Evolutionary conservation across 2,329 filamentous ascomycete species (phyloP).

Genomic region (Epichloe gansuensis): DNA sequence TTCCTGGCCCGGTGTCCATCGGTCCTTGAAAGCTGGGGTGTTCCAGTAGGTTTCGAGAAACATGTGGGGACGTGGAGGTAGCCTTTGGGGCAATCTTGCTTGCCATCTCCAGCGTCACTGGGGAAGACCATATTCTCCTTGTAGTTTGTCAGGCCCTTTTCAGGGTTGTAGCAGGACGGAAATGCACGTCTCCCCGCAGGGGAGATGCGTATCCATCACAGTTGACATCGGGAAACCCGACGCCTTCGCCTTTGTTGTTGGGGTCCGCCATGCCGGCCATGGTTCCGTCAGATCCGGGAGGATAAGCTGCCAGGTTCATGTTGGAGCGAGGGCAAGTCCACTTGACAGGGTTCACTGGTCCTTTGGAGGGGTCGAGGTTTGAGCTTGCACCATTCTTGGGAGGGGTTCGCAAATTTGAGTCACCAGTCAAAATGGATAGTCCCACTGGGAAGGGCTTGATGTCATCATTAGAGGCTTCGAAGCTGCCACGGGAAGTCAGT

Average conservation of each 20-base stretch:
- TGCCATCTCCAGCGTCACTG: slow-evolving; percentile 30
- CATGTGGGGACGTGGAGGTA: slow-evolving; percentile 42
- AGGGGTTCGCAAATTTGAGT: slow-evolving; percentile 44
- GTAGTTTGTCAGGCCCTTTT: slow-evolving; percentile 45
- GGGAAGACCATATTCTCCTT: slow-evolving; percentile 56
- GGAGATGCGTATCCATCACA: slow-evolving; percentile 53
- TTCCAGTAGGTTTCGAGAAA: slow-evolving; percentile 52
- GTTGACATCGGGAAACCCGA: slow-evolving; percentile 57
- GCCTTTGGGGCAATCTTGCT: slow-evolving; percentile 41
- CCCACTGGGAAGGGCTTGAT: slow-evolving; percentile 58
- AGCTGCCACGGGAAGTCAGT: slow-evolving; percentile 22
- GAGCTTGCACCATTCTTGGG: slow-evolving; percentile 38
- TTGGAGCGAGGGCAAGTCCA: slow-evolving; percentile 49
- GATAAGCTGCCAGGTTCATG: slow-evolving; percentile 40
- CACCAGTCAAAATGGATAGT: slow-evolving; percentile 59
- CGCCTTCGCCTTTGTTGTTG: slow-evolving; percentile 41
- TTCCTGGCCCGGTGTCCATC: slow-evolving; percentile 41
- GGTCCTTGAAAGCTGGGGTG: slow-evolving; percentile 37
- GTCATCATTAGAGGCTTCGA: slow-evolving; percentile 51
- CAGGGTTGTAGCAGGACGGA: slow-evolving; percentile 62
- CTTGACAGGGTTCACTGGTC: slow-evolving; percentile 41
- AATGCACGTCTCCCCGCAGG: slow-evolving; percentile 55
- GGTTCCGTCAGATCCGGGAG: slow-evolving; percentile 40
- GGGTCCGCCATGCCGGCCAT: slow-evolving; percentile 43
- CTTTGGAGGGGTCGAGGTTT: slow-evolving; percentile 40